Evolutionary conservation across 2,329 filamentous ascomycete species (phyloP).

Genomic region (Neospermospora avenae): DNA sequence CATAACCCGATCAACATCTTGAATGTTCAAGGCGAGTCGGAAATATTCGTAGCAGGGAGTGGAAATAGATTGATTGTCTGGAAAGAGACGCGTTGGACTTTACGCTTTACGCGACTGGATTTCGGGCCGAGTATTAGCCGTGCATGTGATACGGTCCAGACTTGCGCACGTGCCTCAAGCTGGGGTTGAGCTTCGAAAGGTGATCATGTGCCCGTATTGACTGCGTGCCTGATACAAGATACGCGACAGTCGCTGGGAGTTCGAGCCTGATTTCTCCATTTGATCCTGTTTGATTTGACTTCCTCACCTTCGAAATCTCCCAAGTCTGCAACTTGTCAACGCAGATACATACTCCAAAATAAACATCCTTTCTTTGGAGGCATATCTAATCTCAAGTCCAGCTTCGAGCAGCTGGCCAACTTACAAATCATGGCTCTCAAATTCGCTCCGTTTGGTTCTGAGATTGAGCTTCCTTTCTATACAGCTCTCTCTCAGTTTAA

Average conservation of each 20-base stretch:
- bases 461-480: constrained; percentile 95
- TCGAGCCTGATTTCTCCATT: background rate
- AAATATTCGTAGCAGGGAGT: too few relatives aligned
- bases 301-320: background rate
- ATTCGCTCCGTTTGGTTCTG: constrained; percentile 88
- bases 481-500: constrained; percentile 88
- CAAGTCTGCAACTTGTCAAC: background rate
- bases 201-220: background rate
- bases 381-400: background rate
- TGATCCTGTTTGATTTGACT: background rate
- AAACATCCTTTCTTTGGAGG: background rate
- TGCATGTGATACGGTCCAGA: background rate
- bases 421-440: constrained; percentile 46
- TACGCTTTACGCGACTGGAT: background rate
- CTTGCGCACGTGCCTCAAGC: constrained; percentile 4
- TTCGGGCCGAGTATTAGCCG: background rate
- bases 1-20: constrained; percentile 76
- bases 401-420: constrained; percentile 5
- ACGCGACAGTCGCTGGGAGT: background rate
- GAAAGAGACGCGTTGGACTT: background rate
- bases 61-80: too few relatives aligned
- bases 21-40: background rate
- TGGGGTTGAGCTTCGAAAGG: too few relatives aligned
- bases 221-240: too few relatives aligned
- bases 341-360: background rate